phyloP scores from a whole-genome alignment of 164 flowering plant species.

The Brasenia schreberi region DNA sequence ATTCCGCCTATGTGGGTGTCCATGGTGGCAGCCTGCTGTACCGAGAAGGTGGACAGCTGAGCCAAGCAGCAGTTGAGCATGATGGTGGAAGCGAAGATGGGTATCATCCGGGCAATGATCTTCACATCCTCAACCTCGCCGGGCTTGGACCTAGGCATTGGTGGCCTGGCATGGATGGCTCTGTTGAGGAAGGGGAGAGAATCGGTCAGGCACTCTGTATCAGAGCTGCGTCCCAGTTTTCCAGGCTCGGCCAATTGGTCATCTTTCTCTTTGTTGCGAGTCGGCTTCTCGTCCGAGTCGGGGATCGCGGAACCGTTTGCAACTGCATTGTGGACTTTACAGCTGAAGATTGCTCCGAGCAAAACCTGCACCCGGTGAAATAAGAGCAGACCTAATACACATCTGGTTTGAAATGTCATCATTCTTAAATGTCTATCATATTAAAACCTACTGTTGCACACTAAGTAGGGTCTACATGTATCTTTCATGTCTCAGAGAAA shows the following conservation, averaged over 20 bases:
- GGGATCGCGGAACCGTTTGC: not conserved
- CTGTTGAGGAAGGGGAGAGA: constrained; percentile 40
- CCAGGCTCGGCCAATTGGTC: not conserved
- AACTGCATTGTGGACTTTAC: not conserved
- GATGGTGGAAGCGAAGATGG: constrained; percentile 70
- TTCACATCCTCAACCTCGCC: constrained; percentile 73
- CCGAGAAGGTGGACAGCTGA: constrained; percentile 89
- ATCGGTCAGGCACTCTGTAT: constrained; percentile 11
- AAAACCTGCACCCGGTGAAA: not conserved
- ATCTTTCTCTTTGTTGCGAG: not conserved
- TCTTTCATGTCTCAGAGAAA: too few species aligned
- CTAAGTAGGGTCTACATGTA: too few species aligned
- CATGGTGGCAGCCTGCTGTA: constrained; percentile 95
- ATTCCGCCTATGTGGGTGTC: constrained; percentile 58
- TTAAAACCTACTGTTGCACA: too few species aligned
- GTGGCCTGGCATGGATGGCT: constrained; percentile 16
- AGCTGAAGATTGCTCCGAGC: not conserved
- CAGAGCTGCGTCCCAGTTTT: not conserved
- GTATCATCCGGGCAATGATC: constrained; percentile 42
- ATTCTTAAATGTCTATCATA: too few species aligned
- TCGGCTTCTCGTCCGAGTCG: not conserved
- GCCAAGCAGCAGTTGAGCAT: constrained; percentile 93
- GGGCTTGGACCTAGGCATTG: not conserved
- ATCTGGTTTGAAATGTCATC: too few species aligned
- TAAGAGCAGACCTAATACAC: not conserved